phyloP scores from a whole-genome alignment of 1,284 basidiomycete genomes.

The Apiotrichum porosum region DNA sequence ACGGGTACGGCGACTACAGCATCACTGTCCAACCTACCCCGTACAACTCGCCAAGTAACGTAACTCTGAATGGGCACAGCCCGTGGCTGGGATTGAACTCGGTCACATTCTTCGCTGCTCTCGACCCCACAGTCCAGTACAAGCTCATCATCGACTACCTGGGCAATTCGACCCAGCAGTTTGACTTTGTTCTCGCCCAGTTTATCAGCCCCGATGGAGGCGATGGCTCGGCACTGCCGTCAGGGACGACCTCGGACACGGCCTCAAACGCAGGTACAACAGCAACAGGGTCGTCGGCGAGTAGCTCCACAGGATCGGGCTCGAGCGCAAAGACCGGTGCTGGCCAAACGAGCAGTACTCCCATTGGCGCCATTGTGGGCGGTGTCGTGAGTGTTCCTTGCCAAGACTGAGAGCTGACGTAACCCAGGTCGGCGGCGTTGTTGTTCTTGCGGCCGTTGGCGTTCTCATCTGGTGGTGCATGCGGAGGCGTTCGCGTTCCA shows the following conservation, averaged over 20 bases:
- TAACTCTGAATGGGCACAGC: not conserved
- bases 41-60: not conserved
- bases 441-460: not conserved
- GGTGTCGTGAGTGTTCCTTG: constrained; percentile 29
- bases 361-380: constrained; percentile 41
- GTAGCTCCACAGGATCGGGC: too few species aligned
- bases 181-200: not conserved
- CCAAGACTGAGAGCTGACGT: not conserved
- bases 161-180: not conserved
- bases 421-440: not conserved
- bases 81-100: not conserved
- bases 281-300: too few species aligned
- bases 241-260: too few species aligned
- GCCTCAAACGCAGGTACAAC: too few species aligned
- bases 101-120: not conserved
- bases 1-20: not conserved
- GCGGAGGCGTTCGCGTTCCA: not conserved
- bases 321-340: not conserved
- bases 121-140: not conserved
- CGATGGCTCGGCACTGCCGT: too few species aligned
- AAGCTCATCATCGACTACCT: not conserved
- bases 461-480: constrained; percentile 1
- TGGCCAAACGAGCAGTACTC: constrained; percentile 10
- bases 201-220: not conserved
- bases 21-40: constrained; percentile 2